Evolutionary conservation across 108 stramenopile genomes (phyloP).

Genomic region (Pseudonitzschia pungens): DNA sequence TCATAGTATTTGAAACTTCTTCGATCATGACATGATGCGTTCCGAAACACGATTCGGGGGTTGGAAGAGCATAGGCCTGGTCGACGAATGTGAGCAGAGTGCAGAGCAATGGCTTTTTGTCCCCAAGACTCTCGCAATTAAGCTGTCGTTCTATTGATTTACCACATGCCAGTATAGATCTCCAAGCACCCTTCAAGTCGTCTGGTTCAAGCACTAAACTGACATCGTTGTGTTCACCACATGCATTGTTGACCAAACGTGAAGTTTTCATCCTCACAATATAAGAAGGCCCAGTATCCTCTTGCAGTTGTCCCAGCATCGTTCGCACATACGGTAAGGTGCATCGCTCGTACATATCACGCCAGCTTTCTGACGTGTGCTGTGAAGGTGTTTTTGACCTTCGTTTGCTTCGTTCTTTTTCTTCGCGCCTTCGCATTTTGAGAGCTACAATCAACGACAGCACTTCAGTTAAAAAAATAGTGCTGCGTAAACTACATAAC

Average conservation of each 20-base stretch:
- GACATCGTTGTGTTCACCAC: background rate
- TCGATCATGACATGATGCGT: constrained; percentile 31
- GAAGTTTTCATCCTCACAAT: background rate
- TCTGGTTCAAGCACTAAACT: constrained; percentile 14
- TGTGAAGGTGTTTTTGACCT: constrained; percentile 9
- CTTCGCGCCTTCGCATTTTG: constrained; percentile 17
- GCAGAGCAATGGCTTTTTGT: constrained; percentile 19
- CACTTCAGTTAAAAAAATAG: background rate
- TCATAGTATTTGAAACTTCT: constrained; percentile 27
- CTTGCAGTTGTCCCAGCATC: constrained; percentile 18
- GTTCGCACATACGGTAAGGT: constrained; percentile 4
- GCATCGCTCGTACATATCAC: constrained; percentile 14
- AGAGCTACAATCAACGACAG: background rate
- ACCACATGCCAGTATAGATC: constrained; percentile 29
- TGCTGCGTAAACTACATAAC: background rate
- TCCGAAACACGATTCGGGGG: constrained; percentile 34
- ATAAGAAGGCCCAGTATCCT: constrained; percentile 1
- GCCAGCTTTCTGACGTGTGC: constrained; percentile 20
- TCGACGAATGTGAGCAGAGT: constrained; percentile 22
- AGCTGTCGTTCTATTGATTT: constrained; percentile 32
- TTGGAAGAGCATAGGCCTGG: constrained; percentile 27
- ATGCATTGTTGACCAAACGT: background rate
- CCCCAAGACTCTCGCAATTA: background rate
- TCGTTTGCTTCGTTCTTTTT: constrained; percentile 5
- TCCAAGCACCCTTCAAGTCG: constrained; percentile 38